These are phyloP conservation scores for Sesbania bispinosa DNA, from an alignment of 306 rosid genomes.

Conservation along the genomic window DNA sequence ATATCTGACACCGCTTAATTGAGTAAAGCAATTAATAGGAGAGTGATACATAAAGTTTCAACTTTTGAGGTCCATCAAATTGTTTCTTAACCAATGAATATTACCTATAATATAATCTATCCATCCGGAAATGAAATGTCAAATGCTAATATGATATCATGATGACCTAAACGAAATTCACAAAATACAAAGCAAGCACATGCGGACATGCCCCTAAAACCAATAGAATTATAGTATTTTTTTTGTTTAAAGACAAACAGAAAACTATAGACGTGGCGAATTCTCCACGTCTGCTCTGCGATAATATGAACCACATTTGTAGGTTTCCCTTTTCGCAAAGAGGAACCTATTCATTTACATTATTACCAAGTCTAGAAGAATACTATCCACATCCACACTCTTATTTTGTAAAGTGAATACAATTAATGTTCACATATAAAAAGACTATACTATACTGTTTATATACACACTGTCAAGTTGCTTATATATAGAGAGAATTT, in stretches of 20 bases:
- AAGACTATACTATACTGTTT: too few species aligned
- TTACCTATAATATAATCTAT: too few species aligned
- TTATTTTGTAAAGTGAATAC: constrained; percentile 2
- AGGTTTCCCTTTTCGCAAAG: constrained; percentile 10
- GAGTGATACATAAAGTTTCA: neutral
- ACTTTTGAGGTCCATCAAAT: neutral
- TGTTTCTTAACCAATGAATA: neutral
- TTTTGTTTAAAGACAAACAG: neutral
- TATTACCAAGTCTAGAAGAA: neutral
- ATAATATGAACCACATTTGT: constrained; percentile 39
- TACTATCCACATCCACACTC: constrained; percentile 15
- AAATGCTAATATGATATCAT: constrained; percentile 13
- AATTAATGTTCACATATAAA: constrained; percentile 6
- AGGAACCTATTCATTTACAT: neutral
- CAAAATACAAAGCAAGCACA: constrained; percentile 17
- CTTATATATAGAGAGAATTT: too few species aligned
- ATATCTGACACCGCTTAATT: neutral
- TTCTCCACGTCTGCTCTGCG: constrained; percentile 46
- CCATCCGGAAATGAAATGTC: neutral
- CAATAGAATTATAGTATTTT: constrained; percentile 1
- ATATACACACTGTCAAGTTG: constrained; percentile 5
- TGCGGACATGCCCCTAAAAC: neutral
- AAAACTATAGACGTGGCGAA: constrained; percentile 54
- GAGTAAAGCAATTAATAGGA: neutral
- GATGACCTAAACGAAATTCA: neutral